Base-by-base conservation (phyloP, 768 basidiomycete species). In the Phanerochaete sordida region DNA sequence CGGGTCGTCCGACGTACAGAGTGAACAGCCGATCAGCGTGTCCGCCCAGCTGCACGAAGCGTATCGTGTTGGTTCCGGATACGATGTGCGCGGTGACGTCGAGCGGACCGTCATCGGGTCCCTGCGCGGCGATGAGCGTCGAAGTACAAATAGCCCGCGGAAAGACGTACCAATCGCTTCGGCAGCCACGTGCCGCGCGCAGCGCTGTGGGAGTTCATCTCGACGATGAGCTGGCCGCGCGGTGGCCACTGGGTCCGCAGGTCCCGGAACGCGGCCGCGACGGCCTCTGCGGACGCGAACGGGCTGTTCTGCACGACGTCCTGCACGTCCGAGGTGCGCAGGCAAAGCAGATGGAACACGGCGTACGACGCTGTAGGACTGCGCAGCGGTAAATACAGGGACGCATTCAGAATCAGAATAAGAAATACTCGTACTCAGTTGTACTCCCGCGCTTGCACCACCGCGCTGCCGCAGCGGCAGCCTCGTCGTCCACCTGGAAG, bases 1-100 rank as follows among this genome's bases (percentile, higher is more conserved):
- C 39, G 8, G 39, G 39, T 43, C 39, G 8, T 19, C 66, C 39
- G n/a, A 64, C 68, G 46, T 64, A 65, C 12, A 70, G 31, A 9
- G 66, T 59, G 56, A 70, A 70, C 13, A 69, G 33, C 24, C 45
- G 57, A 46, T 61, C 59, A 15, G 68, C 62, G 26, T 63, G 44
- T n/a, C 62, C 65, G 11, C 33, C 57, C 15, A 70, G 69, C 37
- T 66, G 63, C 28, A 69, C 64, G 27, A 69, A 33, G 7, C 59
- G 56, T 7, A 66, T n/a, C 4, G 49, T 62, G 51, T 69, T 69
- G 27, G 3, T 27, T 13, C 69, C 68, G 2, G 60, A 59, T 3
- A 28, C n/a, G 26, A 70, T 68, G 27, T 58, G 49, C 1, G 46
- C 37, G 0, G 67, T 64, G 48, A 68, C 44, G 12, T 70, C 69